These are phyloP conservation scores for Oehlia diaphana DNA, from an alignment of 192 early-diverging fungal species.

Conservation along the genomic window DNA sequence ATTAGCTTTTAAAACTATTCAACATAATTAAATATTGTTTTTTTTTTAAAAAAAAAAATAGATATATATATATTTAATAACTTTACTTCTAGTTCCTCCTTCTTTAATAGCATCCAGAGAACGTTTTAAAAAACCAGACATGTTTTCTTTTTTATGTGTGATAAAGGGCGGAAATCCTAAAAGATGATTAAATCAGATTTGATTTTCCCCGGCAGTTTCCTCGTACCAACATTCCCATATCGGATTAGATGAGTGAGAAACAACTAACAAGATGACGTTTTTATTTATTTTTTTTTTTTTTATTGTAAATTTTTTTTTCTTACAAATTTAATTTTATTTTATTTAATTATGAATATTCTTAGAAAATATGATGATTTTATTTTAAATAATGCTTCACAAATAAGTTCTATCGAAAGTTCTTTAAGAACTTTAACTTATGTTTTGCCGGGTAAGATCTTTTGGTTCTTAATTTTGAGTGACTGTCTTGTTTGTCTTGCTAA, in stretches of 20 bases:
- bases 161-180: too few species aligned
- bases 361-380: conserved; percentile 81
- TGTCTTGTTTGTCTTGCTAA: too few species aligned
- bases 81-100: conserved; percentile 12
- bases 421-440: conserved; percentile 88
- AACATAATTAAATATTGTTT: not conserved
- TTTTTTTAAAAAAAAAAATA: not conserved
- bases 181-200: too few species aligned
- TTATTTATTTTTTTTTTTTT: not conserved
- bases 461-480: not conserved
- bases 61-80: too few species aligned
- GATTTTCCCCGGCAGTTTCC: too few species aligned
- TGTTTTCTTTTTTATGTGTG: not conserved
- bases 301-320: too few species aligned
- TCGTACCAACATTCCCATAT: too few species aligned
- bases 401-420: conserved; percentile 84
- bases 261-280: too few species aligned
- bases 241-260: too few species aligned
- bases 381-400: conserved; percentile 83
- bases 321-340: not conserved
- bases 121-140: conserved; percentile 7
- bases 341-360: conserved; percentile 52
- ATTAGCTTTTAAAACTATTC: conserved; percentile 3
- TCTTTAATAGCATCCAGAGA: conserved; percentile 21
- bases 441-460: conserved; percentile 70